Base-by-base conservation (phyloP, 768 basidiomycete species). In the Collybia sp. region DNA sequence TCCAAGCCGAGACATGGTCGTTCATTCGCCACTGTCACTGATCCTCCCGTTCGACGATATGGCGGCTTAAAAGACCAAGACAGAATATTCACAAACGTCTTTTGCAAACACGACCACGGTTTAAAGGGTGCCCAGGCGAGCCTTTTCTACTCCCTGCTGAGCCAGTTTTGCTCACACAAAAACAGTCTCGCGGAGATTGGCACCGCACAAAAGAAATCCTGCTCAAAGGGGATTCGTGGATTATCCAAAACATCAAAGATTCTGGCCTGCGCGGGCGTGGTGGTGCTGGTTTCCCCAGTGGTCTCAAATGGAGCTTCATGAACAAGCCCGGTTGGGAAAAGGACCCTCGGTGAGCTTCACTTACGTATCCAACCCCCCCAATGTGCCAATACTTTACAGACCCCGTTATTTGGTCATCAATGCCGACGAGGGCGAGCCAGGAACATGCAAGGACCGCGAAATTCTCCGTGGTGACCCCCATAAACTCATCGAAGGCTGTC, bases 311-410 rank as follows among this genome's bases (percentile, higher is more conserved):
- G 94, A 88, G 85, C 58, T 93, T 93, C 64, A 95, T 98, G 95
- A 98, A 99, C 77, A 99, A 98, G 69, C 94, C 93, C n/a, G 84
- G 85, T 19, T 97, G 95, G 95, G 83, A 98, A 72, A 86, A 89
- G 62, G 95, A 97, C 59, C 82, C 82, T 54, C 75, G 91, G 85
- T 89, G 50, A 48, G 69, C 55, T 11, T 16, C 13, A 15, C n/a
- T 35, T 8, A 0, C 15, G 10, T 18, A 45, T 19, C 18, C 44
- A 32, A 32, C 19, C 30, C 20, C 15, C 17, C 32, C 5, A n/a
- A 40, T 53, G 30, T 35, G n/a, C 18, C 11, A 19, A 43, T 18
- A 40, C 8, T 35, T 12, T 13, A 13, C 44, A 88, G 93, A 43
- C 95, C 94, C 3, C 84, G 95, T 17, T 98, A 98, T 63, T 80